Conservation (phyloP, 2,329 filamentous ascomycete species). For the Colletotrichum sp. region DNA sequence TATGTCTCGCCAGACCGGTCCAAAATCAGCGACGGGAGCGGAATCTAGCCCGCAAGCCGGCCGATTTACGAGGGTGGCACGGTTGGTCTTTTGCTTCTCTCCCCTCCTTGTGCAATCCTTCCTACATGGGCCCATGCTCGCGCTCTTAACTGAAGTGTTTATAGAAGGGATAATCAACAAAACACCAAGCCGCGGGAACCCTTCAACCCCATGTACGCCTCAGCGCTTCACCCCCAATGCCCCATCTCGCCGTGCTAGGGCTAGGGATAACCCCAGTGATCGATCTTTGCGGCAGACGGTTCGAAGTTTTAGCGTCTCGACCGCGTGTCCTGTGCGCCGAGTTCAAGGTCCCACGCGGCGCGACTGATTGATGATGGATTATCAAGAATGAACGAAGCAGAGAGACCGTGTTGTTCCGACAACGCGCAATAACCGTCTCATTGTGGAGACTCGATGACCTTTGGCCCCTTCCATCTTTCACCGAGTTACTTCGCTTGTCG, state of each 20-base stretch:
- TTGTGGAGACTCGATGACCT: neutral
- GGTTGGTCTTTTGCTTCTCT: neutral
- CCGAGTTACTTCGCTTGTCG: neutral
- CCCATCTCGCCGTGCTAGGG: neutral
- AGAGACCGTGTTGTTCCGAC: neutral
- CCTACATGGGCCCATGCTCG: neutral
- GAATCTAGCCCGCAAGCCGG: conserved; percentile 1
- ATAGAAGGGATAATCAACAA: neutral
- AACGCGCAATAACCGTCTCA: neutral
- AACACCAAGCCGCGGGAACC: neutral
- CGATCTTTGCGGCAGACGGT: conserved; percentile 11
- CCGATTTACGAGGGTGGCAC: conserved; percentile 14
- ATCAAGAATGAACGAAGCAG: neutral
- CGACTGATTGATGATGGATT: neutral
- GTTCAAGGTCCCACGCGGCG: neutral
- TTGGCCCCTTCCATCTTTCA: neutral
- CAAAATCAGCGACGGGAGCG: conserved; percentile 5
- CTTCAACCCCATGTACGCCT: conserved; percentile 1
- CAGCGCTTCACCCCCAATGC: neutral
- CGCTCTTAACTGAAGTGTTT: neutral
- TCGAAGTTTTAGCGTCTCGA: conserved; percentile 8
- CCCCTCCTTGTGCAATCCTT: neutral
- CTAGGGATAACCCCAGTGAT: neutral
- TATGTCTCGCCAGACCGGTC: neutral
- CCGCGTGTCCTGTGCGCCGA: neutral